Base-by-base conservation (phyloP, 768 basidiomycete species). In the Suillus spraguei region DNA sequence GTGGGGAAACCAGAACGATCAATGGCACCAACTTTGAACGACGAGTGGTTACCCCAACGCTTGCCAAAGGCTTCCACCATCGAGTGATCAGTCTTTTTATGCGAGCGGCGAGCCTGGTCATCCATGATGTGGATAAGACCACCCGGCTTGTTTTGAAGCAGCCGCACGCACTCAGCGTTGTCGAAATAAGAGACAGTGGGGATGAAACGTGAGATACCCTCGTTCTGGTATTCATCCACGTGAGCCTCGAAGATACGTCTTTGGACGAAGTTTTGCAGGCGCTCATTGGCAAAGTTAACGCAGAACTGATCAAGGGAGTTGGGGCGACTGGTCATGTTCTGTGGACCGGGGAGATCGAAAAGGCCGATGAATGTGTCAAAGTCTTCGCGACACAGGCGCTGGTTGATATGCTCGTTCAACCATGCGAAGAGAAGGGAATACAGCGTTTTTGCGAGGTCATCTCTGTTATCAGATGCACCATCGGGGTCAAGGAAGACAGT, bases 111-210 rank as follows among this genome's bases (percentile, higher is more conserved):
- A 1, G 95, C 92, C 75, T 97, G 95, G 72, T 99, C 97, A 71
- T 99, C 96, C 91, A 98, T 94, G 75, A 99, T 98, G 70, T 97
- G 94, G 60, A 98, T 88, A 38, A 99, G 81, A 2, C 97, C 97
- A 11, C 95, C 96, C 1, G 93, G 95, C 61, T 81, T 81, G 71
- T 94, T 90, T 71, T 95, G 90, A 47, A 99, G 78, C 36, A 99
- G 81, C 9, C 94, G 86, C 36, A 99, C 76, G 68, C 93, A 95
- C 72, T 98, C 96, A 11, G 89, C 74, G 74, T 98, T 99, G 78
- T 97, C 94, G 73, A 94, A 94, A 79, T 91, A 96, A 0, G 89
- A 85, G 0, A 92, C 78, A 36, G 85, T 79, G 0, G 92, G 91
- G 3, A 91, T 84, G 60, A 86, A 82, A 2, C 81, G 82, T 1